phyloP scores from a whole-genome alignment of 1,284 basidiomycete genomes.

The Trichosporon sp. region DNA sequence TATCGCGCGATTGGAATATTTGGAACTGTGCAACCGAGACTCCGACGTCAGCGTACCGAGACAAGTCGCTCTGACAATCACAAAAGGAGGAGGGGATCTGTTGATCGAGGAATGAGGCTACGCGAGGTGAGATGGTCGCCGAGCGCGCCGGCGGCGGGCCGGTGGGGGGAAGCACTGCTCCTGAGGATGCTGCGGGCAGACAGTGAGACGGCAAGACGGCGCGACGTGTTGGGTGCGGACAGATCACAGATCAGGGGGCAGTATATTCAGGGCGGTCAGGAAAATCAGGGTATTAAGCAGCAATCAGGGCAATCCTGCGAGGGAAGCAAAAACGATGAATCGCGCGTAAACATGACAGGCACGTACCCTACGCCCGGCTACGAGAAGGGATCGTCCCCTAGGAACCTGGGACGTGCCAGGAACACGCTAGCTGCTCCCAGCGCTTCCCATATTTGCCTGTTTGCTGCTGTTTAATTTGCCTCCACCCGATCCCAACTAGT shows the following conservation, averaged over 20 bases:
- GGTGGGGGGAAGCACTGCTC: background rate
- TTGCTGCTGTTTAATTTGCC: background rate
- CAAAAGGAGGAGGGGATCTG: conserved; percentile 1
- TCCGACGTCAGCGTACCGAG: background rate
- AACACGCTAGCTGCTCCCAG: conserved; percentile 9
- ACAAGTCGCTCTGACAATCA: background rate
- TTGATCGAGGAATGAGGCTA: conserved; percentile 7
- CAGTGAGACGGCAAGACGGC: background rate
- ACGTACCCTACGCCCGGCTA: background rate
- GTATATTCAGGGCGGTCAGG: background rate
- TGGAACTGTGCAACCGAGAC: background rate
- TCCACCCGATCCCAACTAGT: background rate
- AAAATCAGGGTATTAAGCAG: background rate
- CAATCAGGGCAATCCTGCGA: conserved; percentile 13
- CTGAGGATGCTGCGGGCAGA: background rate
- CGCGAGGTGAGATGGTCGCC: background rate
- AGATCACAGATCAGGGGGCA: background rate
- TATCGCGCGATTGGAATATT: background rate
- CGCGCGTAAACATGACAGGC: background rate
- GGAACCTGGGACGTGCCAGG: background rate
- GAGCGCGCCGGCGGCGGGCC: background rate
- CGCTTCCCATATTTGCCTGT: conserved; percentile 9
- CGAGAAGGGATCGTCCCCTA: conserved; percentile 11
- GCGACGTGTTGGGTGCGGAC: background rate
- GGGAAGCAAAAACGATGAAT: conserved; percentile 4